A percentile compares a stretch with the other conserved stretches of the same genome.
phyloP scores from a whole-genome alignment of 2,329 filamentous ascomycete genomes.

The Ilyonectria mors-panacis region DNA sequence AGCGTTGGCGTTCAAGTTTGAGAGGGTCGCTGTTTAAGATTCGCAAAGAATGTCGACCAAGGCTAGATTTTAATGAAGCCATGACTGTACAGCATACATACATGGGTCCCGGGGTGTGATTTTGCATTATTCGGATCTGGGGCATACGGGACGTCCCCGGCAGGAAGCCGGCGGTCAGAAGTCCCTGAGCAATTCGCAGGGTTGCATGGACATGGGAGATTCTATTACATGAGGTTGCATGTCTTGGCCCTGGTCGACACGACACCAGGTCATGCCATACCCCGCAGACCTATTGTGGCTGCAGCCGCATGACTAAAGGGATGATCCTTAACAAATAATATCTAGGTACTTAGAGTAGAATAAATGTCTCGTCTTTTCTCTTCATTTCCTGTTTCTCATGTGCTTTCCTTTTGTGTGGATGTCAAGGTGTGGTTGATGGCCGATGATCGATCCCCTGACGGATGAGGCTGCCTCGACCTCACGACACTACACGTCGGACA shows the following conservation, averaged over 20 bases:
- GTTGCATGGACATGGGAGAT: slow-evolving; percentile 35
- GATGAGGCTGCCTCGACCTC: not conserved
- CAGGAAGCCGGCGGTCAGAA: not conserved
- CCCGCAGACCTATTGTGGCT: slow-evolving; percentile 38
- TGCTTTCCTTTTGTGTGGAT: not conserved
- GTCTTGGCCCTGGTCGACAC: slow-evolving; percentile 40
- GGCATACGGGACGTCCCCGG: not conserved
- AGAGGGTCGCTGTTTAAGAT: slow-evolving; percentile 28
- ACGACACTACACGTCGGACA: not conserved
- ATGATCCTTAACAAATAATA: slow-evolving; percentile 19
- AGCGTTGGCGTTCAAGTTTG: slow-evolving; percentile 53
- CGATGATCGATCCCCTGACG: not conserved
- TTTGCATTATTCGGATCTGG: slow-evolving; percentile 7
- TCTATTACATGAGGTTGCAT: slow-evolving; percentile 47
- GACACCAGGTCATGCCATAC: slow-evolving; percentile 42
- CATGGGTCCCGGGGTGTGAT: slow-evolving; percentile 15
- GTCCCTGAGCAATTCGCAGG: not conserved
- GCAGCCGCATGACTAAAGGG: slow-evolving; percentile 25
- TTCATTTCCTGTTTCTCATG: not conserved
- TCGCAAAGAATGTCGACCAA: slow-evolving; percentile 21
- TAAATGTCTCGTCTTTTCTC: slow-evolving; percentile 33
- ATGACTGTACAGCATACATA: slow-evolving; percentile 31
- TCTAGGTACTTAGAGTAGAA: slow-evolving; percentile 25
- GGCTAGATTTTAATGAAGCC: slow-evolving; percentile 32
- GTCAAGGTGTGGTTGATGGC: not conserved